Conservation (phyloP, 495 filamentous ascomycete genomes). For the Cairneyella variabilis region DNA sequence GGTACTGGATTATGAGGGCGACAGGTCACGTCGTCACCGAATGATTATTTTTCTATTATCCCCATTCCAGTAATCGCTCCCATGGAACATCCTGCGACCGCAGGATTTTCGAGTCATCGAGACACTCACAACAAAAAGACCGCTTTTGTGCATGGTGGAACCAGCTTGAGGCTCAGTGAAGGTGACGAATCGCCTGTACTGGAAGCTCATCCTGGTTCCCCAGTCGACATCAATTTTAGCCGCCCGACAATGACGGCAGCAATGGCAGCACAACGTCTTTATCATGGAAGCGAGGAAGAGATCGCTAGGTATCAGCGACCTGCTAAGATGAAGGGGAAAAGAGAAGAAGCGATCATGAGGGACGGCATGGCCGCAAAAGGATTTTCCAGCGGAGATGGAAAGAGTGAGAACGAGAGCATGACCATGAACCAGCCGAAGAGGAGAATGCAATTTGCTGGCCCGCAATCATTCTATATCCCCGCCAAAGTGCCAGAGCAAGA, state of each 20-base stretch:
- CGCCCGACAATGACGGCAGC: slow-evolving; percentile 21
- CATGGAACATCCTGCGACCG: slow-evolving; percentile 17
- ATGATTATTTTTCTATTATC: slow-evolving; percentile 25
- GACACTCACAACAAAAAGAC: slow-evolving; percentile 14
- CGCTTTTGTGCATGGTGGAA: slow-evolving; percentile 20
- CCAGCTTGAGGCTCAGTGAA: slow-evolving; percentile 27
- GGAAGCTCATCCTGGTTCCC: slow-evolving; percentile 27
- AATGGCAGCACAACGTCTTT: slow-evolving; percentile 16
- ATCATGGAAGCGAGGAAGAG: slow-evolving; percentile 33
- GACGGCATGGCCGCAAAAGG: slow-evolving; percentile 53
- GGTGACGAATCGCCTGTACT: slow-evolving; percentile 21
- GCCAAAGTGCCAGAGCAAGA: slow-evolving; percentile 31
- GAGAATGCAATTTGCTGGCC: slow-evolving; percentile 27
- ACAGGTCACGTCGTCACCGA: slow-evolving; percentile 47
- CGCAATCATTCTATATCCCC: slow-evolving; percentile 32
- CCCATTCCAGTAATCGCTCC: slow-evolving; percentile 23
- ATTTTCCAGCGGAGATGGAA: slow-evolving; percentile 19
- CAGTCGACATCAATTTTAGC: slow-evolving; percentile 20
- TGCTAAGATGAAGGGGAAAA: slow-evolving; percentile 26
- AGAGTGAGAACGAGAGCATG: slow-evolving; percentile 25
- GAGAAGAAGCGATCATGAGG: slow-evolving; percentile 35
- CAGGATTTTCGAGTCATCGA: slow-evolving; percentile 16
- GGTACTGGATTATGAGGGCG: slow-evolving; percentile 45
- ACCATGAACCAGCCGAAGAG: slow-evolving; percentile 27
- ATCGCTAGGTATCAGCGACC: slow-evolving; percentile 28